Evolutionary conservation across 495 filamentous ascomycete species (phyloP).

Genomic region (Podospora comata): DNA sequence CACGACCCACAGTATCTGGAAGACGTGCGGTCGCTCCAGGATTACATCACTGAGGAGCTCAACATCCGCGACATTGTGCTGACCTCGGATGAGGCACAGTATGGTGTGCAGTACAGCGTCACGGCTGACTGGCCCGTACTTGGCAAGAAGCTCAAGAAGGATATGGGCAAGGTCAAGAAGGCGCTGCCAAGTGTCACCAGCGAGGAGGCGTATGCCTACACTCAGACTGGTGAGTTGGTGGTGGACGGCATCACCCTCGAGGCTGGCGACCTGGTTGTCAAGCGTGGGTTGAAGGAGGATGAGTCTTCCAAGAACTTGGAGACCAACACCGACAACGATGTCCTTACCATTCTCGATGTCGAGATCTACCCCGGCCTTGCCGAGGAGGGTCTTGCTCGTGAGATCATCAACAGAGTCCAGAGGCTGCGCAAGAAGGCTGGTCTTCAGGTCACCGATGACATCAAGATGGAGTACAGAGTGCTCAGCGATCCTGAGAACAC

Average conservation of each 20-base stretch:
- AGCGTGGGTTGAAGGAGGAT: conserved; percentile 70
- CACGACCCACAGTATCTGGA: conserved; percentile 79
- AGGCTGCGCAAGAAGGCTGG: conserved; percentile 47
- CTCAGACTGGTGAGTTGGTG: conserved; percentile 63
- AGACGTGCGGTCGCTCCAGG: conserved; percentile 78
- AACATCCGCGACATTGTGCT: conserved; percentile 85
- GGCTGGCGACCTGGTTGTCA: conserved; percentile 79
- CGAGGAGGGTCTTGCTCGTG: conserved; percentile 44
- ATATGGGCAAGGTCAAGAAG: conserved; percentile 84
- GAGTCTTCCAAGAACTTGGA: conserved; percentile 67
- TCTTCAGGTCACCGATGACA: conserved; percentile 43
- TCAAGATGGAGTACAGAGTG: conserved; percentile 46
- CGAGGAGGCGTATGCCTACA: conserved; percentile 72
- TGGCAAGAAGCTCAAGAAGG: conserved; percentile 96
- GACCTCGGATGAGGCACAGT: conserved; percentile 81
- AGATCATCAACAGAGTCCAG: conserved; percentile 48
- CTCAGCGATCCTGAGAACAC: conserved; percentile 69
- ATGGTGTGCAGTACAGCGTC: conserved; percentile 86
- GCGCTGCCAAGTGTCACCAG: conserved; percentile 76
- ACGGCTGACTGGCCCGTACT: conserved; percentile 88
- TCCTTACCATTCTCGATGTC: conserved; percentile 43
- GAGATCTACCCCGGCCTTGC: conserved; percentile 42
- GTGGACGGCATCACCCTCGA: conserved; percentile 81
- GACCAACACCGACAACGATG: conserved; percentile 69
- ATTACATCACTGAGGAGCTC: conserved; percentile 84